These are phyloP conservation scores for Fusarium incarnatum DNA, from an alignment of 2,329 filamentous ascomycete species.

Conservation along the genomic window DNA sequence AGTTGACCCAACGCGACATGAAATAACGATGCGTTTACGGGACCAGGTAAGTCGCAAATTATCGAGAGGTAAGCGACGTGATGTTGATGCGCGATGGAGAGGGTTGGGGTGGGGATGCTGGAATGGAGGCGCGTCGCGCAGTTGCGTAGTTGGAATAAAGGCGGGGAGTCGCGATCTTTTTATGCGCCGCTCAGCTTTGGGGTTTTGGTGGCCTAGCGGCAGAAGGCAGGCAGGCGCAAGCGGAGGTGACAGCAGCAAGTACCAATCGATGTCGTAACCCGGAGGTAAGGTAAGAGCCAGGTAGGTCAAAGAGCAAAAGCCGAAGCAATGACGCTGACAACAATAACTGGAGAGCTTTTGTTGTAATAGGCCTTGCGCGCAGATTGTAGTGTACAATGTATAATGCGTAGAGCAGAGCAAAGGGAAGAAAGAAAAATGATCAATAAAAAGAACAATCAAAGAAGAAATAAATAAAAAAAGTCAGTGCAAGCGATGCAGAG, in stretches of 20 bases:
- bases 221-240: slow-evolving; percentile 14
- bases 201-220: slow-evolving; percentile 37
- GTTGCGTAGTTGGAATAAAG: slow-evolving; percentile 24
- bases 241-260: slow-evolving; percentile 38
- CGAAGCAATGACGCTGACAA: slow-evolving; percentile 37
- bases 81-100: slow-evolving; percentile 30
- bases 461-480: slow-evolving; percentile 13
- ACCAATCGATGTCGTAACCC: slow-evolving; percentile 31
- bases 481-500: slow-evolving; percentile 14
- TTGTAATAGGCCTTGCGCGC: slow-evolving; percentile 18
- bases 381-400: slow-evolving; percentile 11
- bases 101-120: slow-evolving; percentile 28
- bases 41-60: slow-evolving; percentile 2
- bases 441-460: slow-evolving; percentile 29
- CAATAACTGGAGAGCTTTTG: slow-evolving; percentile 11
- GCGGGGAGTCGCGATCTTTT: slow-evolving; percentile 37
- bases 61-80: slow-evolving; percentile 12
- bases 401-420: slow-evolving; percentile 9
- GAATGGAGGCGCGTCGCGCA: slow-evolving; percentile 44
- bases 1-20: slow-evolving; percentile 53
- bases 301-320: slow-evolving; percentile 27
- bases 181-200: slow-evolving; percentile 19
- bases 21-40: slow-evolving; percentile 43
- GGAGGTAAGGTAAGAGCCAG: slow-evolving; percentile 23
- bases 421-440: slow-evolving; percentile 2